Evolutionary conservation across 495 filamentous ascomycete species (phyloP).

Genomic region (Neurospora africana): DNA sequence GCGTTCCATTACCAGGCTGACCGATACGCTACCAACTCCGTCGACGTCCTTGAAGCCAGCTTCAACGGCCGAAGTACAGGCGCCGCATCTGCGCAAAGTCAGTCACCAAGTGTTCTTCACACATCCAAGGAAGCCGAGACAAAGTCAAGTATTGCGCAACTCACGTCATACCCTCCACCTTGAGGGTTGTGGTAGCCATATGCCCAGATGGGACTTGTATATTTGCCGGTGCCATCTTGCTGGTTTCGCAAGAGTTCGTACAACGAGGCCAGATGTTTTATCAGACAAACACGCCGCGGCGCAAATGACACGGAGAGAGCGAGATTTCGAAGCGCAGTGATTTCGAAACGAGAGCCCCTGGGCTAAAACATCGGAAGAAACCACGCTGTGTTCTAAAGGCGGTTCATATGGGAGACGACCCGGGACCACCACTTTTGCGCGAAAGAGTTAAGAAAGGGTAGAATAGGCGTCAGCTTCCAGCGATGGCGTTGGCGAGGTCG

Average conservation of each 20-base stretch:
- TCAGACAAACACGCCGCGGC: background rate
- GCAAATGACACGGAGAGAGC: background rate
- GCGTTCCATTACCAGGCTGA: slow-evolving; percentile 85
- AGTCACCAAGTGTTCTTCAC: background rate
- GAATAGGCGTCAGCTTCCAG: slow-evolving; percentile 11
- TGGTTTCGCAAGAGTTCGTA: background rate
- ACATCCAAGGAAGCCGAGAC: background rate
- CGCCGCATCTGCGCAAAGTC: slow-evolving; percentile 44
- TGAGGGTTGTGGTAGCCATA: slow-evolving; percentile 86
- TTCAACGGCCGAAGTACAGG: slow-evolving; percentile 83
- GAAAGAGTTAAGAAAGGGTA: slow-evolving; percentile 1
- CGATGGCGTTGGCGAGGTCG: slow-evolving; percentile 8
- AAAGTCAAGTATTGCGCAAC: slow-evolving; percentile 6
- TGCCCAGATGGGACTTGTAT: slow-evolving; percentile 40
- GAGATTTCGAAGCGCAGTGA: background rate
- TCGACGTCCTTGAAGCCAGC: slow-evolving; percentile 68
- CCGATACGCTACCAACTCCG: slow-evolving; percentile 72
- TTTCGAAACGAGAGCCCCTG: background rate
- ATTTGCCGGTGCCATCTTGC: slow-evolving; percentile 37
- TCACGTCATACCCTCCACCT: slow-evolving; percentile 82
- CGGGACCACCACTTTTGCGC: background rate
- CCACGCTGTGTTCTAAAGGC: background rate
- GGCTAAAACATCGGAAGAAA: background rate
- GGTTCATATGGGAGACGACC: background rate
- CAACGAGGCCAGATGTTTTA: background rate